Percentiles rank a stretch among this genome's conserved stretches.
phyloP scores from a whole-genome alignment of 768 basidiomycete species.

The Boletus insuetus region DNA sequence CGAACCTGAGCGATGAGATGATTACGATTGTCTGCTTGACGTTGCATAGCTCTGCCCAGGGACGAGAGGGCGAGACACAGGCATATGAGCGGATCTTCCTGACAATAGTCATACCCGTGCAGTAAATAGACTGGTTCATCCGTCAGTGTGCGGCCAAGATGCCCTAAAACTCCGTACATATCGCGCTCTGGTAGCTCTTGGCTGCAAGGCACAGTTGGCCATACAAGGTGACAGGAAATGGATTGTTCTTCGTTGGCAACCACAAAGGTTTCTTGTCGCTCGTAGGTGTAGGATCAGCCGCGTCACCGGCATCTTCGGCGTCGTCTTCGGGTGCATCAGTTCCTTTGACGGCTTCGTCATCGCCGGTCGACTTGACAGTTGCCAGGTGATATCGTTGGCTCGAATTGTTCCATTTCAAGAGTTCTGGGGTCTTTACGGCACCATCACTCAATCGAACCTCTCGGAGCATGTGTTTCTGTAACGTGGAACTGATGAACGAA shows the following conservation, averaged over 20 bases:
- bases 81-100: conserved; percentile 82
- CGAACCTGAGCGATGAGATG: conserved; percentile 54
- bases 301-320: conserved; percentile 30
- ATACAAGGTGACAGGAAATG: conserved; percentile 69
- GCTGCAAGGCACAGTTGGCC: conserved; percentile 82
- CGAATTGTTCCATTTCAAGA: conserved; percentile 57
- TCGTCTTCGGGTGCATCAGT: conserved; percentile 30
- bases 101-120: conserved; percentile 83
- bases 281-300: conserved; percentile 7
- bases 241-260: conserved; percentile 67
- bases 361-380: conserved; percentile 20
- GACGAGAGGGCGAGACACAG: conserved; percentile 82
- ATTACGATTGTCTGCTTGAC: conserved; percentile 92
- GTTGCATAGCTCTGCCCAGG: conserved; percentile 85
- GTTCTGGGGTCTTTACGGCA: conserved; percentile 60
- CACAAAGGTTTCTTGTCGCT: conserved; percentile 32
- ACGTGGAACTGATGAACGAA: conserved; percentile 69
- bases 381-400: conserved; percentile 56
- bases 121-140: conserved; percentile 64
- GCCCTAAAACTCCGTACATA: conserved; percentile 59
- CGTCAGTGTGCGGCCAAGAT: not conserved
- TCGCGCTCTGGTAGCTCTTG: conserved; percentile 86
- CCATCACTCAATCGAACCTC: conserved; percentile 71
- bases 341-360: conserved; percentile 18
- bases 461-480: conserved; percentile 83